Evolutionary conservation across 2,329 filamentous ascomycete species (phyloP), one percentile per base, ranked within the genome.

Genomic region (Pseudocercospora eumusae): DNA sequence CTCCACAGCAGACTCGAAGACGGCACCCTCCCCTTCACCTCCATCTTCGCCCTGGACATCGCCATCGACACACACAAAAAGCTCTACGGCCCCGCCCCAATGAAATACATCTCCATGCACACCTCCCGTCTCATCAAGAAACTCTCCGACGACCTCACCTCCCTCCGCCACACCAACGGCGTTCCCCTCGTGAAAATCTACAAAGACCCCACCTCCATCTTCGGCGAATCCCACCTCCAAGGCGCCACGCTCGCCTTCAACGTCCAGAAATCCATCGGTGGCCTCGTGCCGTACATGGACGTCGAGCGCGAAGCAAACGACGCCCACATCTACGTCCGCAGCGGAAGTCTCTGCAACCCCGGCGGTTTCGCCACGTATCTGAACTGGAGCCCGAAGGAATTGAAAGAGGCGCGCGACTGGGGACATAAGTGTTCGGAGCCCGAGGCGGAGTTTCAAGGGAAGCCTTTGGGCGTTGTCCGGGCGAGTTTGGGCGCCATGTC

Each of bases 401-500:
- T 96, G 81, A 88, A 82, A 68, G 83, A 83, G 60, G 95, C 96
- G 70, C 96, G 93, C 70, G 90, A 88, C 0, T 85, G 88, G 4
- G 93, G 93, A 0, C 87, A 92, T 71, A 84, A 90, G 45, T 98
- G 93, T 75, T 92, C 92, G 7, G 85, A 86, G 58, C 91, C 92
- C 13, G 88, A 89, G 68, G 90, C 96, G 63, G 83, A 96, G 40
- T 86, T 93, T 66, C 82, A 84, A 28, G 92, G 91, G n/a, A 95
- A 92, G 69, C 91, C 93, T 3, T 96, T 91, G 0, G 93, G 93
- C 0, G 86, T 95, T 31, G 86, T 97, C 64, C 86, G 93, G 64
- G 86, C 87, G 31, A 97, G 92, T 70, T 76, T 97, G 0, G 93
- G 93, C 2, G 91, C 93, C 0, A 96, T 96, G 90, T 96, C 90